Evolutionary conservation across 495 filamentous ascomycete species (phyloP).

Genomic region (Aspergillus affinis): DNA sequence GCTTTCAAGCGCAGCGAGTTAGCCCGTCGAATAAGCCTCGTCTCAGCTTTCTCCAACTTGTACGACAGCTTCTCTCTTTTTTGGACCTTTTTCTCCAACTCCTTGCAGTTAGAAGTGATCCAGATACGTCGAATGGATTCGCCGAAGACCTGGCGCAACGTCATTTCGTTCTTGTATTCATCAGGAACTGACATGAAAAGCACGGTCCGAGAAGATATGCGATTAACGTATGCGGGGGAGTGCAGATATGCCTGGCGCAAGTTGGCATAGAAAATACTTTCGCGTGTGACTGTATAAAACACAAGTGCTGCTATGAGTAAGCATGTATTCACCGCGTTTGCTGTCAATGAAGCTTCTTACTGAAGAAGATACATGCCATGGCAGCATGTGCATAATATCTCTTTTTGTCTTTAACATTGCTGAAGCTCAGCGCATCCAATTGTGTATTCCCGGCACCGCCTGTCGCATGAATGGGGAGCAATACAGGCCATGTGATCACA

Average conservation of each 20-base stretch:
- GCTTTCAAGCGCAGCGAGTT: slow-evolving; percentile 53
- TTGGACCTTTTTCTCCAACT: slow-evolving; percentile 56
- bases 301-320: slow-evolving; percentile 50
- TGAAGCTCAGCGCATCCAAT: slow-evolving; percentile 65
- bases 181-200: slow-evolving; percentile 68
- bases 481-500: slow-evolving; percentile 74
- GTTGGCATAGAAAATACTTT: slow-evolving; percentile 68
- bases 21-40: slow-evolving; percentile 59
- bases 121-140: slow-evolving; percentile 60
- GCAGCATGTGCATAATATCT: slow-evolving; percentile 63
- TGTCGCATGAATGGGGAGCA: slow-evolving; percentile 79
- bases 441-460: slow-evolving; percentile 59
- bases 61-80: slow-evolving; percentile 59
- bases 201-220: slow-evolving; percentile 67
- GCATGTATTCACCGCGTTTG: slow-evolving; percentile 12
- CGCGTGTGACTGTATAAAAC: slow-evolving; percentile 63
- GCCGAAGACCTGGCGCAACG: slow-evolving; percentile 59
- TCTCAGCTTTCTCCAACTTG: slow-evolving; percentile 65
- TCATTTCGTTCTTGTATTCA: slow-evolving; percentile 55
- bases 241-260: slow-evolving; percentile 69
- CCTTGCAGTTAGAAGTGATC: slow-evolving; percentile 58
- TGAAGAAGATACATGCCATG: slow-evolving; percentile 53
- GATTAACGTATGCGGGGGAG: slow-evolving; percentile 62
- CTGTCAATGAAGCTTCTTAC: slow-evolving; percentile 33
- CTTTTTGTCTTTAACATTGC: slow-evolving; percentile 55